Conservation (phyloP, 371 early-diverging fungal genomes). For the Mortierella sp. region DNA sequence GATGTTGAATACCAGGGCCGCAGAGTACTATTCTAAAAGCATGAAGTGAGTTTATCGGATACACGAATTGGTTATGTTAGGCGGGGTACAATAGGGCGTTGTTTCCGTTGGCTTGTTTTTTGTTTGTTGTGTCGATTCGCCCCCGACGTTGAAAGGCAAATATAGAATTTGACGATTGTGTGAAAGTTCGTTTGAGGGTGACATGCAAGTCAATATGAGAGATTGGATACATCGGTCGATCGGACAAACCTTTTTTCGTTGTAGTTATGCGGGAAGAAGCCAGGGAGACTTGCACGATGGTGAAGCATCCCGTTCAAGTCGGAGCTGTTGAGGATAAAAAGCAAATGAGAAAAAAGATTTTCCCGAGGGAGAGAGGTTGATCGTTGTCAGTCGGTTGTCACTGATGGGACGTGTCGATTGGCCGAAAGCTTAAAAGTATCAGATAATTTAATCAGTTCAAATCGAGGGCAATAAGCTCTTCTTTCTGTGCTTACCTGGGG, state of each 20-base stretch:
- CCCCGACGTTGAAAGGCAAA: not conserved
- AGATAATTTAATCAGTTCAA: not conserved
- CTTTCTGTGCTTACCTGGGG: not conserved
- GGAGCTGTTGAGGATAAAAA: not conserved
- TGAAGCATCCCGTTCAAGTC: slow-evolving; percentile 5
- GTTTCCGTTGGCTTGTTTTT: not conserved
- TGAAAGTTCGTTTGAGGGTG: not conserved
- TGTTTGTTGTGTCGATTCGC: not conserved
- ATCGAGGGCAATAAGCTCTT: not conserved
- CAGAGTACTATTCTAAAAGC: slow-evolving; percentile 15
- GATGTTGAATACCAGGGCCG: slow-evolving; percentile 42
- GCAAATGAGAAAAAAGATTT: not conserved
- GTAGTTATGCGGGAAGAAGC: slow-evolving; percentile 1
- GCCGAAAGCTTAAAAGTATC: slow-evolving; percentile 3
- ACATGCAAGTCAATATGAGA: not conserved
- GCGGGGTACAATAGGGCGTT: not conserved
- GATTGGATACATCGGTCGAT: not conserved
- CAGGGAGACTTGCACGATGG: slow-evolving; percentile 10
- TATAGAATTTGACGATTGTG: not conserved
- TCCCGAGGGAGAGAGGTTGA: not conserved
- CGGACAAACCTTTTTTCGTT: not conserved
- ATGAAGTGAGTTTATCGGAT: not conserved
- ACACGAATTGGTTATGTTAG: not conserved
- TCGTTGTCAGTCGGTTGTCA: not conserved
- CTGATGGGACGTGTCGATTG: not conserved